A percentile compares a stretch with the other conserved stretches of the same genome.
Conservation (phyloP, 2,329 filamentous ascomycete genomes). For the Ophioceras dolichostomum region DNA sequence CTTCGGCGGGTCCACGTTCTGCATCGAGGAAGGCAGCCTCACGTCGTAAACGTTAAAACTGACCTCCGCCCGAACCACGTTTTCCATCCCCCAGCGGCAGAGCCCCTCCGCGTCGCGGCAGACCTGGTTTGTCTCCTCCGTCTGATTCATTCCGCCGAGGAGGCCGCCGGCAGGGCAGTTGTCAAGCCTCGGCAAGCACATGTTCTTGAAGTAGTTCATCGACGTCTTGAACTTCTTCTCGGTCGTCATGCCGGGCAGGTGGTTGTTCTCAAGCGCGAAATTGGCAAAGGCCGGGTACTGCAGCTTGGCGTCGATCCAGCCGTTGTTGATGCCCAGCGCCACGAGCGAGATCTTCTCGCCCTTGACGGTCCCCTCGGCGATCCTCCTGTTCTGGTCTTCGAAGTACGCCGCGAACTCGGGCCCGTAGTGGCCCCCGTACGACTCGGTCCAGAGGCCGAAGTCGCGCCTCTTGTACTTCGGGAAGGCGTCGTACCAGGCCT, state of each 20-base stretch:
- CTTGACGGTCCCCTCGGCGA: slow-evolving; percentile 25
- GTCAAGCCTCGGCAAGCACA: too few species aligned
- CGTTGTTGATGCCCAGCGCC: slow-evolving; percentile 44
- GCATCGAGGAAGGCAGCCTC: slow-evolving; percentile 14
- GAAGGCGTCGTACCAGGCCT: slow-evolving; percentile 51
- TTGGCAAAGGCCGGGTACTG: slow-evolving; percentile 30
- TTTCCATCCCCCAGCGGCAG: slow-evolving; percentile 15
- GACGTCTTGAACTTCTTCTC: too few species aligned
- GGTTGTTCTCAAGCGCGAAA: slow-evolving; percentile 31
- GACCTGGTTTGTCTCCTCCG: slow-evolving; percentile 16
- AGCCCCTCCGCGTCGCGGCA: slow-evolving; percentile 13
- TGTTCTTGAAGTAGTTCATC: too few species aligned
- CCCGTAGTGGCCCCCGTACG: slow-evolving; percentile 47
- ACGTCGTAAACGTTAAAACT: slow-evolving; percentile 36
- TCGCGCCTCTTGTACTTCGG: slow-evolving; percentile 45
- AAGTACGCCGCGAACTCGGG: slow-evolving; percentile 44
- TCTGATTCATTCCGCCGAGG: too few species aligned
- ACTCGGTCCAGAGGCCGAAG: slow-evolving; percentile 40
- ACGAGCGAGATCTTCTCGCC: slow-evolving; percentile 35
- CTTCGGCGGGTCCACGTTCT: slow-evolving; percentile 23
- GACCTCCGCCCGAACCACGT: slow-evolving; percentile 8
- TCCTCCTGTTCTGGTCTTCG: slow-evolving; percentile 41
- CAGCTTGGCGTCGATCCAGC: slow-evolving; percentile 34
- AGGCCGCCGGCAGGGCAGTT: too few species aligned
- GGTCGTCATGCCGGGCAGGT: too few species aligned